Base-by-base conservation (phyloP, 2,329 filamentous ascomycete genomes). In the Pyrenophora graminea region DNA sequence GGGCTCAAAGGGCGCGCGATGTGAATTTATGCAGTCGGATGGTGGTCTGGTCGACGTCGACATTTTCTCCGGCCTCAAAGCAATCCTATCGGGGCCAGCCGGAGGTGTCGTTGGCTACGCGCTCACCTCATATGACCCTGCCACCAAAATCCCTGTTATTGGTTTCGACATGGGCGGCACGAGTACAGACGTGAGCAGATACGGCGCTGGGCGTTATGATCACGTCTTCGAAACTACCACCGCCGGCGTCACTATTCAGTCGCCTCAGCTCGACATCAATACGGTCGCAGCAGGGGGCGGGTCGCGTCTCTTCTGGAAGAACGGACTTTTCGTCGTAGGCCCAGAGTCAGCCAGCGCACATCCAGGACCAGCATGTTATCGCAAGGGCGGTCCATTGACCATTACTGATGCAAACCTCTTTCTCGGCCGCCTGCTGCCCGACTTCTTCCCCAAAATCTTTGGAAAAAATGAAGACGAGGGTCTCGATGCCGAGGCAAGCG, bases 161-260 rank as follows among this genome's bases (percentile, higher is more conserved):
- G 92, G 92, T 0, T 97, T 97, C 66, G 92, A 97, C 62, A 97
- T 97, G 92, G 91, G 91, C 32, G 92, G 92, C 9, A 97, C 92
- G 0, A 92, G 87, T 50, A 97, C 92, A 1, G 92, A 97, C 71
- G 90, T 96, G 8, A 95, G 90, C 30, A 81, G 92, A 41, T 97
- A 93, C 63, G 90, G 89, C 5, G 85, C 88, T 46, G 92, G 92
- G 13, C 81, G 90, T 47, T 93, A 96, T 64, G 92, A 96, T 64
- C 92, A 97, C 65, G 91, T 96, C 0, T 96, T 96, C 61, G 92
- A 96, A 74, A 96, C 91, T 0, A 96, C 90, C 0, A 96, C 91
- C 1, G 92, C 92, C 0, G 92, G 92, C n/a, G 90, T 96, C 1
- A 93, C 91, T 0, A 94, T 96, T 23, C 91, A 96, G 65, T 92